These are phyloP conservation scores for Arthrobotrys iridis DNA, from an alignment of 2,329 filamentous ascomycete species.

Conservation along the genomic window DNA sequence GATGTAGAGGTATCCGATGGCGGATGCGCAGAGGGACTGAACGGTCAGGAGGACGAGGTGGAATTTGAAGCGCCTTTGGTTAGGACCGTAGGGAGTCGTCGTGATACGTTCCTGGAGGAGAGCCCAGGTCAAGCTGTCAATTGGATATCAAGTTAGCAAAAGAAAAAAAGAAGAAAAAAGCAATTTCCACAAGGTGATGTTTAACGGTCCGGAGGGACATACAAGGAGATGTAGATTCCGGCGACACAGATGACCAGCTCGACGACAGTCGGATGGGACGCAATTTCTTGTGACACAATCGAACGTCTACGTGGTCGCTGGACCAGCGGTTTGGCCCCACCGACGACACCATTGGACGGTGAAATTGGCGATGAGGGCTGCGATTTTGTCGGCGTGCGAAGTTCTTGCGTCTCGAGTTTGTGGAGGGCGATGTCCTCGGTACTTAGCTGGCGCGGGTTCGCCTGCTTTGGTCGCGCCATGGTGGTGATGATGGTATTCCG, in stretches of 20 bases:
- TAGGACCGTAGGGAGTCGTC: conserved; percentile 81
- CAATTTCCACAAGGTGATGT: too few species aligned
- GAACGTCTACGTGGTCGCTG: conserved; percentile 43
- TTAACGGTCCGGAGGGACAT: conserved; percentile 59
- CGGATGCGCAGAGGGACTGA: conserved; percentile 87
- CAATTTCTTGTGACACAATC: conserved; percentile 41
- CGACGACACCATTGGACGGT: conserved; percentile 37
- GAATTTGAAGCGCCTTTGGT: conserved; percentile 84
- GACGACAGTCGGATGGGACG: conserved; percentile 63
- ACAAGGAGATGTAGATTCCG: conserved; percentile 98
- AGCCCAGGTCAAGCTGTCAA: conserved; percentile 84
- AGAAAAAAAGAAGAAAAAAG: too few species aligned
- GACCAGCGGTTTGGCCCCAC: conserved; percentile 25
- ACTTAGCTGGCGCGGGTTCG: conserved; percentile 51
- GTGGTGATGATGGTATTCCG: not conserved
- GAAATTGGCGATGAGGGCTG: conserved; percentile 43
- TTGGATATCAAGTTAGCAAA: not conserved
- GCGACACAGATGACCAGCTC: conserved; percentile 87
- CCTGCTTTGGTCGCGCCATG: conserved; percentile 53
- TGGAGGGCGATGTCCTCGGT: conserved; percentile 52
- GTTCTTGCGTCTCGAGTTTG: conserved; percentile 46
- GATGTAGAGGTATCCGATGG: conserved; percentile 84
- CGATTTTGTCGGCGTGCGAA: conserved; percentile 48
- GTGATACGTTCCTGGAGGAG: conserved; percentile 97
- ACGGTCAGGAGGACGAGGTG: conserved; percentile 96